phyloP scores from a whole-genome alignment of 768 basidiomycete genomes.

The Calocera viscosa region DNA sequence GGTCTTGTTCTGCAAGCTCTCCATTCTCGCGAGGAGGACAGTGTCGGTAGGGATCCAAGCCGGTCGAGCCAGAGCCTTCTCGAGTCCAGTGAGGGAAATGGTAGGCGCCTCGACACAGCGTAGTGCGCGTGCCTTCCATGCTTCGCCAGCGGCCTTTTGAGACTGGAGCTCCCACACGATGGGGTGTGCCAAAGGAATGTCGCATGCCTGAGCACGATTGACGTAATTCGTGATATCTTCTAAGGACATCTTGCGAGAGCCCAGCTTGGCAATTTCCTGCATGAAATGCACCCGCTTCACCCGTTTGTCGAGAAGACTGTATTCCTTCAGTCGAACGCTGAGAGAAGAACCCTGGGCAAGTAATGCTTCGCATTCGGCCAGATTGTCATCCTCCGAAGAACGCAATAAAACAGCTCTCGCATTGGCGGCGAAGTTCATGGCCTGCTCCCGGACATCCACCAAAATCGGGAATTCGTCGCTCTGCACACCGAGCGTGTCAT shows the following conservation, averaged over 20 bases:
- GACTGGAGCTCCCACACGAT: constrained; percentile 51
- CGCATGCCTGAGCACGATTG: constrained; percentile 55
- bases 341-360: constrained; percentile 58
- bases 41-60: constrained; percentile 57
- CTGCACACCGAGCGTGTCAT: constrained; percentile 39
- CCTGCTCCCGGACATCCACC: constrained; percentile 42
- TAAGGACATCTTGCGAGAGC: constrained; percentile 54
- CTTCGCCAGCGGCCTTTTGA: constrained; percentile 53
- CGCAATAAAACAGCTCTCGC: constrained; percentile 39
- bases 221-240: constrained; percentile 67
- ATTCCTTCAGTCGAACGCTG: constrained; percentile 73
- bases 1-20: constrained; percentile 52
- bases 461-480: constrained; percentile 27
- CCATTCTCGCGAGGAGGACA: constrained; percentile 51
- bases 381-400: constrained; percentile 19
- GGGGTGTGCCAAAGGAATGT: constrained; percentile 50
- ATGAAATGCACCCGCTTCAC: constrained; percentile 68
- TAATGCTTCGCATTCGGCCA: constrained; percentile 59
- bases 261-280: constrained; percentile 58
- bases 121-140: constrained; percentile 66
- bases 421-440: constrained; percentile 50
- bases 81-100: constrained; percentile 65
- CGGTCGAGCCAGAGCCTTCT: constrained; percentile 56
- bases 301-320: constrained; percentile 64
- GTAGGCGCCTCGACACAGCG: constrained; percentile 51